These are phyloP conservation scores for Diaporthe sp. DNA, from an alignment of 2,329 filamentous ascomycete genomes.

Conservation along the genomic window DNA sequence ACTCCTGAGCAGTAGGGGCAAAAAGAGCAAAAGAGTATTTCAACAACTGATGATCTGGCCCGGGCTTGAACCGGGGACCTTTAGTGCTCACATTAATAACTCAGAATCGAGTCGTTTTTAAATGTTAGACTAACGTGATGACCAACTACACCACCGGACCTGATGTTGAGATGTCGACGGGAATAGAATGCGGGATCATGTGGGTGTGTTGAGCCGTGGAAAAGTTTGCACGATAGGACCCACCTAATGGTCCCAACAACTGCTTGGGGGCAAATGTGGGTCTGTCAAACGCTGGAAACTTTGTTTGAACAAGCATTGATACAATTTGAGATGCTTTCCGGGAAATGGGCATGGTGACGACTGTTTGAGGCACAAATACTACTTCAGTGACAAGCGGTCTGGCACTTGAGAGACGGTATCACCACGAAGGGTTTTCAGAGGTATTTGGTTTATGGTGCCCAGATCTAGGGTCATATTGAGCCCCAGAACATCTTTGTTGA, in stretches of 20 bases:
- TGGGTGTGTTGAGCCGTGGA: neutral
- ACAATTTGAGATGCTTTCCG: neutral
- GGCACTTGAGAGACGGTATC: no score
- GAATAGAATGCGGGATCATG: neutral
- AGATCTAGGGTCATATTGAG: no score
- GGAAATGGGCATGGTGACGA: neutral
- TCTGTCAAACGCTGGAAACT: rapidly evolving
- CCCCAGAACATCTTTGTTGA: no score
- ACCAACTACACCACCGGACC: conserved; percentile 38
- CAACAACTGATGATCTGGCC: conserved; percentile 21
- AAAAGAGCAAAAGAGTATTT: neutral
- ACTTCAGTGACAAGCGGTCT: neutral
- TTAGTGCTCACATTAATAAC: conserved; percentile 16
- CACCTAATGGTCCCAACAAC: neutral
- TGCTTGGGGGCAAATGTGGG: neutral
- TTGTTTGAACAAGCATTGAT: no score
- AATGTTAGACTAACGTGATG: conserved; percentile 37
- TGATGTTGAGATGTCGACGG: conserved; percentile 9
- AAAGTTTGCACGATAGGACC: neutral
- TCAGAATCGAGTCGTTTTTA: neutral
- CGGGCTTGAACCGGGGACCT: conserved; percentile 37
- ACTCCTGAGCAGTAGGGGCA: no score
- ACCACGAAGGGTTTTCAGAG: no score
- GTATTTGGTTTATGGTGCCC: no score
- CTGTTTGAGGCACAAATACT: no score